phyloP scores from a whole-genome alignment of 2,329 filamentous ascomycete species.

The Fusarium succisae region DNA sequence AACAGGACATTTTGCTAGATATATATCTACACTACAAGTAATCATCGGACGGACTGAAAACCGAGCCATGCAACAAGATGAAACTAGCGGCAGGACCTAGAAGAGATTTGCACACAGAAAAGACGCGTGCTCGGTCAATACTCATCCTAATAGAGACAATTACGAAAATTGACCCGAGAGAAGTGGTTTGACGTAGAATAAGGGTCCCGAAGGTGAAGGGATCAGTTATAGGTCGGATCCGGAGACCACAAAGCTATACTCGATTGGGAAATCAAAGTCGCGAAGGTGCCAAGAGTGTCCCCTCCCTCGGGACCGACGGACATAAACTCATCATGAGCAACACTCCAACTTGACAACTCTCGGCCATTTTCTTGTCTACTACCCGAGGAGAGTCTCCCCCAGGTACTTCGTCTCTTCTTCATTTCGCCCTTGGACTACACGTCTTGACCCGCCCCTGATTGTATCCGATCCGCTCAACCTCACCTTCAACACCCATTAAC shows the following conservation, averaged over 20 bases:
- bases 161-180: not conserved
- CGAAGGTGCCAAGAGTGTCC: constrained; percentile 4
- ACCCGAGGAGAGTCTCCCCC: constrained; percentile 2
- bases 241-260: constrained; percentile 32
- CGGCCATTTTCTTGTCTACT: constrained; percentile 6
- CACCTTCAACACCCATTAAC: not conserved
- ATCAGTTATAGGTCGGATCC: constrained; percentile 32
- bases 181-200: constrained; percentile 11
- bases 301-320: constrained; percentile 40
- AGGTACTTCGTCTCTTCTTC: not conserved
- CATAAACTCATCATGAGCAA: constrained; percentile 19
- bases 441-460: not conserved
- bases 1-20: constrained; percentile 10
- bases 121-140: constrained; percentile 8
- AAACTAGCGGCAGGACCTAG: constrained; percentile 10
- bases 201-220: constrained; percentile 8
- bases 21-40: constrained; percentile 26
- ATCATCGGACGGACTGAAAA: constrained; percentile 19
- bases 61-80: constrained; percentile 5
- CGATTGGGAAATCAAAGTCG: constrained; percentile 17
- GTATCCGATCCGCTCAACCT: not conserved
- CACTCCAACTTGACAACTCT: constrained; percentile 1
- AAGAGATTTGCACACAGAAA: not conserved
- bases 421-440: not conserved
- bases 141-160: not conserved